A percentile compares a stretch with the other conserved stretches of the same genome.
Evolutionary conservation across 345 rosid genomes (phyloP).

Genomic region (Citrus glauca): DNA sequence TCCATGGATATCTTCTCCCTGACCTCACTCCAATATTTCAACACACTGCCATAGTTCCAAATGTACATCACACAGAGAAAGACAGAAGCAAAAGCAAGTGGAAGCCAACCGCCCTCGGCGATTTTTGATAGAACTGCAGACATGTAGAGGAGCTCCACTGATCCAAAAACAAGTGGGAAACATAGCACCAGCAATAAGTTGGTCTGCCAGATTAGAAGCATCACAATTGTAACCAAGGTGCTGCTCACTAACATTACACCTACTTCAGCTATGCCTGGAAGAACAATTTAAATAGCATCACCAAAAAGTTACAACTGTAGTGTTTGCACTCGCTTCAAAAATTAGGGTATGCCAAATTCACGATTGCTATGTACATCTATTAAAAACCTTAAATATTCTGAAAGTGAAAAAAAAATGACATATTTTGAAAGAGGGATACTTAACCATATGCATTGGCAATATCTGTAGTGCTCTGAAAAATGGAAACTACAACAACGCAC

Average conservation of each 20-base stretch:
- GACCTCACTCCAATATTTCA: conserved; percentile 92
- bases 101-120: conserved; percentile 90
- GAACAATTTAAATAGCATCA: conserved; percentile 7
- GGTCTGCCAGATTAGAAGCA: conserved; percentile 95
- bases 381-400: background rate
- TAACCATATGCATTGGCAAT: conserved; percentile 98
- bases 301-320: background rate
- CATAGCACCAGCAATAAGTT: conserved; percentile 70
- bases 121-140: conserved; percentile 80
- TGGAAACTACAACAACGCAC: conserved; percentile 85
- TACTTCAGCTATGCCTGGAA: conserved; percentile 93
- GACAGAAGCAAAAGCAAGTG: conserved; percentile 66
- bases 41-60: conserved; percentile 94
- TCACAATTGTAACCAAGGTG: conserved; percentile 77
- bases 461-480: conserved; percentile 81
- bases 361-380: background rate
- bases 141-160: conserved; percentile 70
- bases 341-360: background rate
- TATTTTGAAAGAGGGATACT: conserved; percentile 13
- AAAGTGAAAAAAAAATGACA: background rate
- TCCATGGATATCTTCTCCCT: conserved; percentile 88
- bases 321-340: background rate
- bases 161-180: conserved; percentile 83
- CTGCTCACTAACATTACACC: conserved; percentile 96
- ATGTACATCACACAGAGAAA: conserved; percentile 82